These are phyloP conservation scores for Gyromitra esculenta DNA, from an alignment of 2,329 filamentous ascomycete species.

Conservation along the genomic window DNA sequence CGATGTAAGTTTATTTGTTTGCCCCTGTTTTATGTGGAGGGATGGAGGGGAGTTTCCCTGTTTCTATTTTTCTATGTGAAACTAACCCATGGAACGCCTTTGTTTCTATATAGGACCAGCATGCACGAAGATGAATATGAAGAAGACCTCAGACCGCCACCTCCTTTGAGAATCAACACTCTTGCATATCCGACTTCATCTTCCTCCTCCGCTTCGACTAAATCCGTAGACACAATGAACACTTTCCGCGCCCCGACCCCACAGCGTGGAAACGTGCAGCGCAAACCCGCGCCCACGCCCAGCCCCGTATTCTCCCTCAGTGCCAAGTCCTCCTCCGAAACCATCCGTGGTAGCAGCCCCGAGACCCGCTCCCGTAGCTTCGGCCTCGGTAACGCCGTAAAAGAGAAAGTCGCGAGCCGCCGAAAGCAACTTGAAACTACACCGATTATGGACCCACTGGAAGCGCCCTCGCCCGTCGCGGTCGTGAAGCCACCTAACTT, in stretches of 20 bases:
- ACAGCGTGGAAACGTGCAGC: slow-evolving; percentile 33
- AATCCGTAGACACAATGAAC: slow-evolving; percentile 28
- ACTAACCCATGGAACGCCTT: slow-evolving; percentile 34
- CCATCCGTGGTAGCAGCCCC: slow-evolving; percentile 8
- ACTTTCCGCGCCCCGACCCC: neutral
- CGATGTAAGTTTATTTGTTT: slow-evolving; percentile 37
- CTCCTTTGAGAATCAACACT: slow-evolving; percentile 40
- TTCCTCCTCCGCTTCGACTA: slow-evolving; percentile 26
- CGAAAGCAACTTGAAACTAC: slow-evolving; percentile 25
- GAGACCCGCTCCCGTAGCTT: slow-evolving; percentile 26
- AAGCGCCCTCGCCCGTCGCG: slow-evolving; percentile 40
- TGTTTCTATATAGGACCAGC: slow-evolving; percentile 32
- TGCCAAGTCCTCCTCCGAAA: slow-evolving; percentile 39
- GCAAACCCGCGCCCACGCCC: slow-evolving; percentile 41
- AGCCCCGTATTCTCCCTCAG: slow-evolving; percentile 29
- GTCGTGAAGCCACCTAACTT: slow-evolving; percentile 50
- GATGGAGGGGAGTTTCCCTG: neutral
- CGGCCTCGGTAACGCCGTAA: slow-evolving; percentile 50
- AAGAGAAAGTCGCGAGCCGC: slow-evolving; percentile 46
- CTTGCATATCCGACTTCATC: slow-evolving; percentile 29
- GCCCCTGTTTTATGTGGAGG: neutral
- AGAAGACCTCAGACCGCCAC: slow-evolving; percentile 36
- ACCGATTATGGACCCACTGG: slow-evolving; percentile 33
- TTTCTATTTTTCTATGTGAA: slow-evolving; percentile 30
- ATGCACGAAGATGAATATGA: slow-evolving; percentile 23